Percentiles rank a stretch among this genome's conserved stretches.
Evolutionary conservation across 495 filamentous ascomycete genomes (phyloP).

Genomic region (Annulohypoxylon maeteangense): DNA sequence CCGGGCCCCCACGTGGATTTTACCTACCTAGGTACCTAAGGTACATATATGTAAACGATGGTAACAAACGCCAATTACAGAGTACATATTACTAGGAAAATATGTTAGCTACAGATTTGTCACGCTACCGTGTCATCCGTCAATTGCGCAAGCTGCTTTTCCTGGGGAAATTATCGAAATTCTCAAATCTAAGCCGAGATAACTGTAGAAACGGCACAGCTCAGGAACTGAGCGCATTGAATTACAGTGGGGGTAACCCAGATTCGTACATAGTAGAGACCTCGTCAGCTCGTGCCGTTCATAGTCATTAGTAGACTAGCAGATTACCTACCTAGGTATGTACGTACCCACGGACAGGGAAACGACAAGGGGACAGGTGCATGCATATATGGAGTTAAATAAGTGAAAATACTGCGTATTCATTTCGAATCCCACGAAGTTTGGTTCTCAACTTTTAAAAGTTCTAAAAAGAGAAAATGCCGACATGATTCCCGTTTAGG

Average conservation of each 20-base stretch:
- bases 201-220: not conserved
- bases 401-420: not conserved
- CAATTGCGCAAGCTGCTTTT: not conserved
- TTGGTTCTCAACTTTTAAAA: not conserved
- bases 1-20: not conserved
- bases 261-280: too few relatives aligned
- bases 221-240: not conserved
- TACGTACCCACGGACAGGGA: too few relatives aligned
- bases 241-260: slow-evolving; percentile 3
- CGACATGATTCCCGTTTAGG: not conserved
- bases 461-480: not conserved
- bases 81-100: not conserved
- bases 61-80: not conserved
- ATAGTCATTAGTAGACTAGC: too few relatives aligned
- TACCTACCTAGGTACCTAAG: too few relatives aligned
- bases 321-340: too few relatives aligned
- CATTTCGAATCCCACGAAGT: not conserved
- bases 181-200: not conserved
- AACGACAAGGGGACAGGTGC: not conserved
- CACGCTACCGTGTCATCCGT: not conserved
- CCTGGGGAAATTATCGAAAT: not conserved
- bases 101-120: not conserved
- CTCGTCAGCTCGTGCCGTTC: too few relatives aligned
- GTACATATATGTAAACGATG: not conserved
- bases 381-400: not conserved